A percentile compares a stretch with the other conserved stretches of the same genome.
These are phyloP conservation scores for Candida frijolesensis DNA, from an alignment of 1,139 yeast genomes.

Conservation along the genomic window DNA sequence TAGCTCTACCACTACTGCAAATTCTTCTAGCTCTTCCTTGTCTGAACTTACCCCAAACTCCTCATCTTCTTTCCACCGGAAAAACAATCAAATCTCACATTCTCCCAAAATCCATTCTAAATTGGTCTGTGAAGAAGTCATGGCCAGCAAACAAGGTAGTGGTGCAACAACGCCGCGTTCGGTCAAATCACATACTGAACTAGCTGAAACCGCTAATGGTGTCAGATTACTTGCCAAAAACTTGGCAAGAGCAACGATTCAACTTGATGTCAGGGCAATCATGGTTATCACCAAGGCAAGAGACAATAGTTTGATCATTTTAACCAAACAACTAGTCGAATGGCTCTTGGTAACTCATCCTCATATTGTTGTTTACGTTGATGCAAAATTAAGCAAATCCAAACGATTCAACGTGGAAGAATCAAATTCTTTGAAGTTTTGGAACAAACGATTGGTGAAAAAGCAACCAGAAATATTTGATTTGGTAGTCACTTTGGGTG, in stretches of 20 bases:
- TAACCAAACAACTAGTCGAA: conserved; percentile 77
- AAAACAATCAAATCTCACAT: neutral
- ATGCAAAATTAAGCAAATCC: conserved; percentile 59
- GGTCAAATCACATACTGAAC: conserved; percentile 68
- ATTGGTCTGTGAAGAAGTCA: conserved; percentile 30
- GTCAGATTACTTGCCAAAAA: conserved; percentile 79
- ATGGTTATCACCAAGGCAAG: conserved; percentile 86
- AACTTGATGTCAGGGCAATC: conserved; percentile 66
- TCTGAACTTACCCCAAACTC: neutral
- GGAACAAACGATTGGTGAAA: conserved; percentile 64
- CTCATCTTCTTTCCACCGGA: conserved; percentile 9
- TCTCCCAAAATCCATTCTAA: conserved; percentile 39
- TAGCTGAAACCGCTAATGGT: conserved; percentile 85
- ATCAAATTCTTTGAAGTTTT: conserved; percentile 52
- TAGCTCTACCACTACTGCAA: conserved; percentile 2
- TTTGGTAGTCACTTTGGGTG: conserved; percentile 79
- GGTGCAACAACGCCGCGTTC: conserved; percentile 34
- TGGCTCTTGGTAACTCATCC: conserved; percentile 60
- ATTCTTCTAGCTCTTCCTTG: conserved; percentile 5
- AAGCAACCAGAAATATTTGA: conserved; percentile 66
- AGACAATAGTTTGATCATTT: conserved; percentile 71
- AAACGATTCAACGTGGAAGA: conserved; percentile 62
- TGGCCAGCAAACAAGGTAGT: conserved; percentile 8
- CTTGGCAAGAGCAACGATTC: conserved; percentile 72
- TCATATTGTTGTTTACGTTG: conserved; percentile 69